Base-by-base conservation (phyloP, 164 flowering plant genomes). In the Cinnamomum chago region DNA sequence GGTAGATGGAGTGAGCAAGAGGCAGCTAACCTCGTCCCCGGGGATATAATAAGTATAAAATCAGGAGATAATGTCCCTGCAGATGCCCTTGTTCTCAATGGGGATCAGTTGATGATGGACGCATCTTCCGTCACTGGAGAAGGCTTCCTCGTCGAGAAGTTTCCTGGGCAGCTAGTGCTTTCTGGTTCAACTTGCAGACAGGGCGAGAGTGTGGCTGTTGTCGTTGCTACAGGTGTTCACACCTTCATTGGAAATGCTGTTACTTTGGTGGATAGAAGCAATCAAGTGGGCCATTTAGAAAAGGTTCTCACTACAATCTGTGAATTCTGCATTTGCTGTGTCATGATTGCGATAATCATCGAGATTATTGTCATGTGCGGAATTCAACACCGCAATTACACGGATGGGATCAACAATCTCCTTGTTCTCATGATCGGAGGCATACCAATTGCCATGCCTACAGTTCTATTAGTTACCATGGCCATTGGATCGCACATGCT, bases 401-500 rank as follows among this genome's bases (percentile, higher is more conserved):
- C 90, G 67, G 86, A 86, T 72, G 92, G 94, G 50, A 89, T 90
- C 76, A 90, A 90, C 77, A 90, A 90, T 69, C 82, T 90, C 13
- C 77, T 90, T 78, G 94, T 90, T 70, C 92, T 90, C 58, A 83
- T 90, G 87, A 90, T 90, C 14, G 94, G 94, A 67, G 94, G 94
- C 47, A 90, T 90, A 70, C 94, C 94, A 0, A 90, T 90, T 78
- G 94, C 94, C 28, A 90, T 90, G 94, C 94, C 92, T 22, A 90
- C 92, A 71, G 94, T 90, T 65, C 81, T 90, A 72, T 90, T 92
- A 5, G 92, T 90, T 73, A 90, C 94, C 50, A 90, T 90, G 94
- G 94, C 94, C 62, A 90, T 90, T 80, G 94, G 94, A 40, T 90
- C 94, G 12, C 94, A 90, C 76, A 86, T 89, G 80, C 89, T 90